These are phyloP conservation scores for Leccinum ponderosum DNA, from an alignment of 1,284 basidiomycete species.

Conservation along the genomic window DNA sequence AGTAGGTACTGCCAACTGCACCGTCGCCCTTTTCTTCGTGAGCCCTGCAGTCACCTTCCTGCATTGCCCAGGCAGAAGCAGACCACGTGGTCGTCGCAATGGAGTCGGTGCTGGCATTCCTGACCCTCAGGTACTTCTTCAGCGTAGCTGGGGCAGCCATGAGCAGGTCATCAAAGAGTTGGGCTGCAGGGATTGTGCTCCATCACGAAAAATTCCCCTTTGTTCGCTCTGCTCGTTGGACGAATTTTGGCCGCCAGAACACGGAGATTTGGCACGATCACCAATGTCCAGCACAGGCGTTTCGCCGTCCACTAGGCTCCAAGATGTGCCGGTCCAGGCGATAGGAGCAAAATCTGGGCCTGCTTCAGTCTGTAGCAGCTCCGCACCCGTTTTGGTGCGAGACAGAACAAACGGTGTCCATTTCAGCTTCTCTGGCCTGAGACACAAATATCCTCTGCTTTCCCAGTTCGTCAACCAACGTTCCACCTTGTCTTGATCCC, in stretches of 20 bases:
- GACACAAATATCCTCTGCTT: constrained; percentile 76
- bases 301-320: constrained; percentile 24
- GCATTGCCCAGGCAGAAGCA: constrained; percentile 18
- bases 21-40: constrained; percentile 8
- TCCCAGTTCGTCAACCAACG: constrained; percentile 73
- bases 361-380: constrained; percentile 32
- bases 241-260: constrained; percentile 12
- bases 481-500: constrained; percentile 70
- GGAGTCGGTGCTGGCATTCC: constrained; percentile 16
- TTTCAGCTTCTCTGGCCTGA: constrained; percentile 86
- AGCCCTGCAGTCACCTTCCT: constrained; percentile 5
- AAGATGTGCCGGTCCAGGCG: constrained; percentile 21
- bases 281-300: constrained; percentile 25
- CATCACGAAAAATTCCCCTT: constrained; percentile 3
- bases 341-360: constrained; percentile 20
- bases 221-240: constrained; percentile 21
- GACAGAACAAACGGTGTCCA: constrained; percentile 93
- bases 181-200: constrained; percentile 27
- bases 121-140: constrained; percentile 17
- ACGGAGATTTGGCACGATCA: constrained; percentile 20
- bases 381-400: constrained; percentile 49
- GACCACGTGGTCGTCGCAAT: constrained; percentile 17
- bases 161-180: constrained; percentile 34
- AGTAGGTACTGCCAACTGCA: constrained; percentile 6
- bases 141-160: constrained; percentile 8